Evolutionary conservation across 345 rosid genomes (phyloP), one percentile per base, ranked within the genome.

Genomic region (Linum tenue): DNA sequence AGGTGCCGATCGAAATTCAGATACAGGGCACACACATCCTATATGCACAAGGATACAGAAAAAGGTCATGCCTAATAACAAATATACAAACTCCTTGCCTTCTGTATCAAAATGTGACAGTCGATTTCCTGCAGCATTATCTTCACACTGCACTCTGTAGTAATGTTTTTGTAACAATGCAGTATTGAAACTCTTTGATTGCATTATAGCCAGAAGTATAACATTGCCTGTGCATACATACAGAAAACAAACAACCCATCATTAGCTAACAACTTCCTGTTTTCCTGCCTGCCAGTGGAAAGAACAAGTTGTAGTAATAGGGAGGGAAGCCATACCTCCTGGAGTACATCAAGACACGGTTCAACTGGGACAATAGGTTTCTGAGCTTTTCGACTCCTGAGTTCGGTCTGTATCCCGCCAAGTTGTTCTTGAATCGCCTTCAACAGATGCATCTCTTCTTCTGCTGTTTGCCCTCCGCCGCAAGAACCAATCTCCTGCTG

Each of bases 151-250:
- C 6, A 7, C 50, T 5, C 6, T 41, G 9, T 41, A 8, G 44
- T 41, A 41, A 41, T 41, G 44, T 22, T 22, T 22, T 22, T 22
- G 31, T 22, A 41, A 41, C 31, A 22, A 22, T 22, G 31, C 1
- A 22, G 31, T 1, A 22, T 22, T 6, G 53, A 9, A 48, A 48
- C 53, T 48, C 53, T 48, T 58, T 59, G 39, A 36, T 55, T 43
- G 65, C 71, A 65, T 81, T 79, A 92, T 38, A 87, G 70, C 96
- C 96, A 90, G 60, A 88, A 94, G 85, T 78, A 67, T 42, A 90
- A 55, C 96, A 90, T 82, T 14, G 90, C 97, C 97, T 94, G 87
- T 22, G 64, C 69, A 67, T 31, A 67, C 8, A 48, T 48, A 48
- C 31, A 22, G 31, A 3, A 48, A 22, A 48, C 3, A 48, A 48